Base-by-base conservation (phyloP, 257 asterid genomes). In the Ligustrum vulgare region DNA sequence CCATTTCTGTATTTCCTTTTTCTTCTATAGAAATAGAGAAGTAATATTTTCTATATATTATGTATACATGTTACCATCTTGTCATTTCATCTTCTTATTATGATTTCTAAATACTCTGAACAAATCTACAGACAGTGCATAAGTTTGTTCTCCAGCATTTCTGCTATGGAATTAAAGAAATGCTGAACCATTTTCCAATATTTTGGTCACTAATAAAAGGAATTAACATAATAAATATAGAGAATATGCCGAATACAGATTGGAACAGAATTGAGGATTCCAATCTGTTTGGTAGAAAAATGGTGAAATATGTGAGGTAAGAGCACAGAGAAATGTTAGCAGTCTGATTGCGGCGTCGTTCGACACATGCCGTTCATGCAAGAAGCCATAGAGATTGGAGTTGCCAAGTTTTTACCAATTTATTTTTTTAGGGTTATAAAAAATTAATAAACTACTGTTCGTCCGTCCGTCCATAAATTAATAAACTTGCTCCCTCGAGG, bases 341-440 rank as follows among this genome's bases (percentile, higher is more conserved):
- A 54, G 33, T 58, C 66, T 58, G 66, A 36, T 73, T 70, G 74
- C 84, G 75, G 82, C 41, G 70, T 81, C 63, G 69, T 69, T 69
- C 20, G 77, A 81, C 81, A 81, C 64, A 63, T 81, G 84, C 71
- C 71, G 9, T 39, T 73, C 84, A 81, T 81, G 84, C 84, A 81
- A 32, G 18, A n/a, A n/a, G 15, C 34, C 33, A 58, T 58, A 33
- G 34, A 58, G 18, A 18, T 10, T 49, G 18, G 32, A 11, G 22
- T 71, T 58, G 43, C 74, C 65, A 71, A 28, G 67, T 47, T 31
- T 47, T 12, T 47, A 13, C 58, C 11, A 11, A 11, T 43, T 43
- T 11, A 3, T 43, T 28, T 28, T 28, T 28, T 28, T 28, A 28
- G 31, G 31, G 31, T 28, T 28, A 28, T 28, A 28, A 28, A 28